These are phyloP conservation scores for Parachlorella kessleri DNA, from an alignment of 139 green algal species.

Conservation along the genomic window DNA sequence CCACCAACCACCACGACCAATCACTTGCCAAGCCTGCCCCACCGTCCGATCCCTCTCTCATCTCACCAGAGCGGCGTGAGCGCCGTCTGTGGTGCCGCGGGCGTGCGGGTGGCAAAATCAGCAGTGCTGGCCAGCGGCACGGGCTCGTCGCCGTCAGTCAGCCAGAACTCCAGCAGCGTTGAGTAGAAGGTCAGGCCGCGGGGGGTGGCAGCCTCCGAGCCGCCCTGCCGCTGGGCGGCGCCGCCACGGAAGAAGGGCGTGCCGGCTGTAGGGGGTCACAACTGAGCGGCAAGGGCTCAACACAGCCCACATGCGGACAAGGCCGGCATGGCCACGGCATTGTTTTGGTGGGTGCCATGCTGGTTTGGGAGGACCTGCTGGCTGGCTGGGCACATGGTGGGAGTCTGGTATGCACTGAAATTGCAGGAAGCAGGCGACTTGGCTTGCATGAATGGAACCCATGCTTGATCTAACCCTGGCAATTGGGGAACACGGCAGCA, in stretches of 20 bases:
- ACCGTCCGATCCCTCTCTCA: no score
- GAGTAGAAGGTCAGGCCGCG: conserved; percentile 30
- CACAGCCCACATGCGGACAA: background rate
- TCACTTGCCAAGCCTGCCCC: no score
- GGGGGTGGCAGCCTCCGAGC: background rate
- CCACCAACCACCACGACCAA: no score
- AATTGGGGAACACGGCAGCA: no score
- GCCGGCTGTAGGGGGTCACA: background rate
- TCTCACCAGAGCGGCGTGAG: conserved; percentile 11
- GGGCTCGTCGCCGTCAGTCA: conserved; percentile 71
- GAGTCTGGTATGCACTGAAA: background rate
- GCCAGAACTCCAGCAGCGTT: conserved; percentile 79
- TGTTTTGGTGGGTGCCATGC: background rate
- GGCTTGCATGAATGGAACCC: background rate
- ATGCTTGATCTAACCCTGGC: no score
- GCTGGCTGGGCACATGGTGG: no score
- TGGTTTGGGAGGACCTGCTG: no score
- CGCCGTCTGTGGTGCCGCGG: background rate
- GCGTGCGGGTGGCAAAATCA: background rate
- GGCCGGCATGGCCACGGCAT: background rate
- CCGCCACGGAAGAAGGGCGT: conserved; percentile 23
- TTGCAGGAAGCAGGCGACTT: background rate
- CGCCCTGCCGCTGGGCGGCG: conserved; percentile 3
- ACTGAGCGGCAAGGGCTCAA: conserved; percentile 1
- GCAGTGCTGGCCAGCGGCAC: conserved; percentile 38